These are phyloP conservation scores for Globisporangium irregulare DNA, from an alignment of 352 stramenopile species.

Conservation along the genomic window DNA sequence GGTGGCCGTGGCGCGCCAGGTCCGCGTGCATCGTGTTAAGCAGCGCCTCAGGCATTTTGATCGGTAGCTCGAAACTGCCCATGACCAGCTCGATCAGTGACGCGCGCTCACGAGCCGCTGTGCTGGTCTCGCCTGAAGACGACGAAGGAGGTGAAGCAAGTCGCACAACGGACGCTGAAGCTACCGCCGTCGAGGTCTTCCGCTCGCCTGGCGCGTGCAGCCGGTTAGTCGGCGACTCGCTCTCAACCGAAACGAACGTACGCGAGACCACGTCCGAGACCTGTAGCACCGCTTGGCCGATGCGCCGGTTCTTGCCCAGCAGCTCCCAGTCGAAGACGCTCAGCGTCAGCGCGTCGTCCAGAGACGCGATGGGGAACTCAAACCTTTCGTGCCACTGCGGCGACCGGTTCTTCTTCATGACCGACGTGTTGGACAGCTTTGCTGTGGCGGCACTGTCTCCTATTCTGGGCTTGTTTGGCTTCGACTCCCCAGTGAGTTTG, in stretches of 20 bases:
- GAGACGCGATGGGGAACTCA: conserved; percentile 41
- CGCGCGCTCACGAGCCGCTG: neutral
- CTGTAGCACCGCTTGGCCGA: conserved; percentile 41
- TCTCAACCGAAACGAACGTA: conserved; percentile 17
- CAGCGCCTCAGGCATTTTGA: conserved; percentile 57
- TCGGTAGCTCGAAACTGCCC: conserved; percentile 60
- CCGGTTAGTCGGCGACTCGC: conserved; percentile 4
- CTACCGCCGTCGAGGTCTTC: neutral
- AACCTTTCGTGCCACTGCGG: conserved; percentile 64
- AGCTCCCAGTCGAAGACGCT: conserved; percentile 55
- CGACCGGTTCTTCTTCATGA: conserved; percentile 59
- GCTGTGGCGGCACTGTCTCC: neutral
- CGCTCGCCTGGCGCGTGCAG: neutral
- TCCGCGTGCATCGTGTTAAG: conserved; percentile 37
- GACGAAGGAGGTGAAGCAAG: neutral
- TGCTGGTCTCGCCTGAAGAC: neutral
- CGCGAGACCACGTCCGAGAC: conserved; percentile 50
- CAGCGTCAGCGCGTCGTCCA: conserved; percentile 49
- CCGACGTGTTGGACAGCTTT: conserved; percentile 44
- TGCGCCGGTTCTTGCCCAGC: conserved; percentile 42
- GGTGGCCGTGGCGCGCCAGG: conserved; percentile 42
- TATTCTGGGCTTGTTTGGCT: neutral
- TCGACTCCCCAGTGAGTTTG: neutral
- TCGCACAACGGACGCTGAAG: neutral
- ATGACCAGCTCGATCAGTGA: conserved; percentile 25